These are phyloP conservation scores for Saccharomycopsis javanensis DNA, from an alignment of 805 yeast species.

Conservation along the genomic window DNA sequence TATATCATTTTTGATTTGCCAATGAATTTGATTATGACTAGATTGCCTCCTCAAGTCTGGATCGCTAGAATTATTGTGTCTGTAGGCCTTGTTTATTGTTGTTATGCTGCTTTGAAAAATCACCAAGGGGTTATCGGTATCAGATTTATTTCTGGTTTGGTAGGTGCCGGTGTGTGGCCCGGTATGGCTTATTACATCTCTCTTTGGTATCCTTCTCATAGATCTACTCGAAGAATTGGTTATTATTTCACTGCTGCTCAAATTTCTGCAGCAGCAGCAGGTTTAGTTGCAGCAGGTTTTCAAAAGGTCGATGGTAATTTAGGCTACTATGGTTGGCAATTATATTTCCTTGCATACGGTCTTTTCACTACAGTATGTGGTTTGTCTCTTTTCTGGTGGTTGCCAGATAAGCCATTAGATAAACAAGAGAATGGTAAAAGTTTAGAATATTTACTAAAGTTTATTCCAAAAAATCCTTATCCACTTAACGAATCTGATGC, in stretches of 20 bases:
- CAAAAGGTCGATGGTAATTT: slow-evolving; percentile 66
- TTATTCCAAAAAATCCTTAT: slow-evolving; percentile 22
- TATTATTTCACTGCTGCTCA: slow-evolving; percentile 90
- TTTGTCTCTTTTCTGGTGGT: slow-evolving; percentile 63
- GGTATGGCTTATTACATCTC: slow-evolving; percentile 79
- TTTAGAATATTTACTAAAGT: slow-evolving; percentile 14
- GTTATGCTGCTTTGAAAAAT: slow-evolving; percentile 53
- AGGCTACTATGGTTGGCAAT: slow-evolving; percentile 77
- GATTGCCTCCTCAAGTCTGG: slow-evolving; percentile 79
- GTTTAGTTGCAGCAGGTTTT: slow-evolving; percentile 79
- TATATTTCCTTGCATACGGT: slow-evolving; percentile 78
- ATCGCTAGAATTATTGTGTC: slow-evolving; percentile 64
- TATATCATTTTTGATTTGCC: slow-evolving; percentile 80
- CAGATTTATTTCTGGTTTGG: slow-evolving; percentile 63
- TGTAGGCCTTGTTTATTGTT: slow-evolving; percentile 69
- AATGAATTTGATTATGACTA: slow-evolving; percentile 79
- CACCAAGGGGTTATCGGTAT: slow-evolving; percentile 57
- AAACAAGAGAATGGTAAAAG: slow-evolving; percentile 11
- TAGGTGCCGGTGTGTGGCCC: slow-evolving; percentile 87
- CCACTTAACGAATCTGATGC: slow-evolving; percentile 50
- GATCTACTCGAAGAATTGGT: slow-evolving; percentile 72
- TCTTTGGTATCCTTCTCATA: slow-evolving; percentile 74
- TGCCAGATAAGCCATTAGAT: slow-evolving; percentile 64
- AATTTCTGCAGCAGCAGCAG: slow-evolving; percentile 82
- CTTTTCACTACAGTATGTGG: slow-evolving; percentile 57